These are phyloP conservation scores for Cyclotella cryptica DNA, from an alignment of 108 stramenopile species.

Conservation along the genomic window DNA sequence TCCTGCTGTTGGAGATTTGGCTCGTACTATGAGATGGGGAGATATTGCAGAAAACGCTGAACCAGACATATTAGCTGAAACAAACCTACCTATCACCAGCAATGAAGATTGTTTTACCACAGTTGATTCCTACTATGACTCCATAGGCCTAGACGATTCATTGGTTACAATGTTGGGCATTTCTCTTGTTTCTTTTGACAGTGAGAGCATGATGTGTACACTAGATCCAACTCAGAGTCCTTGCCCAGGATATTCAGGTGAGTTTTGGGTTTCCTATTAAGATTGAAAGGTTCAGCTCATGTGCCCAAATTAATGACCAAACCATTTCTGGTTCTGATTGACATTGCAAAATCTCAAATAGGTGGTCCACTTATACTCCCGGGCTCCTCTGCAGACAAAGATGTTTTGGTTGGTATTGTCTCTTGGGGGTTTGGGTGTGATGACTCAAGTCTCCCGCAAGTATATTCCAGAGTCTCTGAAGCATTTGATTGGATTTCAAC, in stretches of 20 bases:
- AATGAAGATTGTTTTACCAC: slow-evolving; percentile 34
- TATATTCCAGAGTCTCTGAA: slow-evolving; percentile 47
- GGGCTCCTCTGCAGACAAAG: slow-evolving; percentile 26
- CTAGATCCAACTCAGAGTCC: too few species aligned
- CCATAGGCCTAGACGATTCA: too few species aligned
- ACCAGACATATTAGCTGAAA: slow-evolving; percentile 29
- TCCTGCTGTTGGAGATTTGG: neutral
- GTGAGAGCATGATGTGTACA: slow-evolving; percentile 12
- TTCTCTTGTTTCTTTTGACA: neutral
- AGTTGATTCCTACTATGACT: slow-evolving; percentile 12
- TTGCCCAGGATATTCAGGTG: too few species aligned
- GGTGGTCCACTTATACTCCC: slow-evolving; percentile 14
- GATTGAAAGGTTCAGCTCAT: neutral
- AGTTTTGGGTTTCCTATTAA: too few species aligned
- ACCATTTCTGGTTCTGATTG: too few species aligned
- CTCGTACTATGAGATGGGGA: slow-evolving; percentile 7
- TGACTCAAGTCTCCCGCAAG: neutral
- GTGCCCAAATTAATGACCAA: slow-evolving; percentile 6
- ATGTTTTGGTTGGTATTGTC: slow-evolving; percentile 46
- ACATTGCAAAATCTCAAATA: too few species aligned
- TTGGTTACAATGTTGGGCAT: neutral
- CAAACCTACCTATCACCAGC: slow-evolving; percentile 42
- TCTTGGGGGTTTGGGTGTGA: slow-evolving; percentile 29
- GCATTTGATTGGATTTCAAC: slow-evolving; percentile 27
- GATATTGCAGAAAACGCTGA: neutral